Conservation (phyloP, 2,329 filamentous ascomycete genomes). For the Alternaria ventricosa region DNA sequence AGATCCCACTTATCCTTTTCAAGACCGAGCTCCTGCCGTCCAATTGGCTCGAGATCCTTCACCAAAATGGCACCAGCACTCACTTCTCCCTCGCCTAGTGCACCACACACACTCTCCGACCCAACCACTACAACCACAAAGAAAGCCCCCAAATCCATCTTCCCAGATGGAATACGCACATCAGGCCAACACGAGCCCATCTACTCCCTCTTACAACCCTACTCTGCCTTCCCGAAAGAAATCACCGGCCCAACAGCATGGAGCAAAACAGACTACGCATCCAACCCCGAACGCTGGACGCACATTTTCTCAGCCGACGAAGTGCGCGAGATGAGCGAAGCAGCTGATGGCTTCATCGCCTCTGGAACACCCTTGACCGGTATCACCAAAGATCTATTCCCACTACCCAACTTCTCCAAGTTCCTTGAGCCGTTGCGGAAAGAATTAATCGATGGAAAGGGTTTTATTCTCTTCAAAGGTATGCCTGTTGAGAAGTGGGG, state of each 20-base stretch:
- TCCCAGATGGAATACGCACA: conserved; percentile 71
- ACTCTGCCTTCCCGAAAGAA: conserved; percentile 71
- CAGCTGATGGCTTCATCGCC: conserved; percentile 73
- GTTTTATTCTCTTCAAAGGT: conserved; percentile 88
- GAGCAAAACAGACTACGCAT: conserved; percentile 68
- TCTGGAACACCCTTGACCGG: conserved; percentile 72
- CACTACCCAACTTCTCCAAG: conserved; percentile 62
- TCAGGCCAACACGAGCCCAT: conserved; percentile 76
- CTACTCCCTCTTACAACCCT: conserved; percentile 69
- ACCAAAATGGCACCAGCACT: conserved; percentile 50
- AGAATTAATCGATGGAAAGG: conserved; percentile 81
- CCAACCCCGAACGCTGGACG: conserved; percentile 72
- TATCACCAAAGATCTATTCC: conserved; percentile 71
- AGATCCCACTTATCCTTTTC: background rate
- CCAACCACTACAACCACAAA: conserved; percentile 34
- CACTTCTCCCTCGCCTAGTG: conserved; percentile 44
- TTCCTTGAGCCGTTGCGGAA: conserved; percentile 64
- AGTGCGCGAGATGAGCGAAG: conserved; percentile 68
- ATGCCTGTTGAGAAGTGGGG: conserved; percentile 81
- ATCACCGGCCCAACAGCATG: conserved; percentile 77
- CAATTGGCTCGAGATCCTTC: background rate
- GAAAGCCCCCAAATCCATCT: conserved; percentile 56
- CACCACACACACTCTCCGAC: conserved; percentile 47
- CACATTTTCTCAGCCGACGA: conserved; percentile 72
- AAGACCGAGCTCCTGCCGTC: background rate